A percentile compares a stretch with the other conserved stretches of the same genome.
Conservation (phyloP, 345 rosid species). For the Arabidopsis arenosa region DNA sequence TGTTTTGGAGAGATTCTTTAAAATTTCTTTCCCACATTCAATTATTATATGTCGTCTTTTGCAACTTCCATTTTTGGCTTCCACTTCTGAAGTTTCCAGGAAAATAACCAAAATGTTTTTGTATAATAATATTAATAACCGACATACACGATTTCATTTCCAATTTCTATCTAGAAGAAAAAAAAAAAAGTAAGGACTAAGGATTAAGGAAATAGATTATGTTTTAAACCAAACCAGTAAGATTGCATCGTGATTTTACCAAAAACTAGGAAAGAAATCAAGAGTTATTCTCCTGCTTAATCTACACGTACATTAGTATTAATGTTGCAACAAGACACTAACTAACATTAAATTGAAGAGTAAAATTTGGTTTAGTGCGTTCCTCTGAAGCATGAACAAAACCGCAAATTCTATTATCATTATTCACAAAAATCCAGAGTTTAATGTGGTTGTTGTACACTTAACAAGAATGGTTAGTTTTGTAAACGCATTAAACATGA, state of each 20-base stretch:
- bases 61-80: slow-evolving; percentile 35
- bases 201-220: neutral
- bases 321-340: neutral
- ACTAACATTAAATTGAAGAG: neutral
- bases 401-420: neutral
- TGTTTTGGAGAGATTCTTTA: slow-evolving; percentile 24
- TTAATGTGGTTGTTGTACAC: neutral
- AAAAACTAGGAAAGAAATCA: neutral
- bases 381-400: neutral
- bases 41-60: slow-evolving; percentile 46
- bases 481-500: neutral
- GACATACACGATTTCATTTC: neutral
- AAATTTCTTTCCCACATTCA: slow-evolving; percentile 20
- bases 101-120: slow-evolving; percentile 5
- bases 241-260: neutral
- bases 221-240: slow-evolving; percentile 11
- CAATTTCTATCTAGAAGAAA: neutral
- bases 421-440: neutral
- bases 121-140: slow-evolving; percentile 3
- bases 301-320: neutral
- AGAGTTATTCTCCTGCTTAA: neutral
- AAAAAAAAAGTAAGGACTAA: neutral
- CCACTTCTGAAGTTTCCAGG: slow-evolving; percentile 44
- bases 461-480: neutral
- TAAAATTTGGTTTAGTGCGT: neutral